These are phyloP conservation scores for Helminthosporium solani DNA, from an alignment of 2,329 filamentous ascomycete genomes.

Conservation along the genomic window DNA sequence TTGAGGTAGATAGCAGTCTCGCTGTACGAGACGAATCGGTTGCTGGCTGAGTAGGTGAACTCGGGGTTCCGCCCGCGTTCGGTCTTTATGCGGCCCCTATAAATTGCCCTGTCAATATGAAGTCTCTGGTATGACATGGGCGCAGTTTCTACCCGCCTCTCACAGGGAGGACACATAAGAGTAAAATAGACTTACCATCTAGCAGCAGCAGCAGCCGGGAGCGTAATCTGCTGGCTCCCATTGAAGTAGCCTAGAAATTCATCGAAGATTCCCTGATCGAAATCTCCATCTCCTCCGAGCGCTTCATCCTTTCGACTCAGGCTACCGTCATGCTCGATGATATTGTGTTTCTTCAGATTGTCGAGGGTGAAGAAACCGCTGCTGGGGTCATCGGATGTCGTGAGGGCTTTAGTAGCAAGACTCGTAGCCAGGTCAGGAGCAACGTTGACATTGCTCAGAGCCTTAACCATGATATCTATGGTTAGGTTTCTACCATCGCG, in stretches of 20 bases:
- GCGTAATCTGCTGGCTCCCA: conserved; percentile 1
- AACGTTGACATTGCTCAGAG: conserved; percentile 33
- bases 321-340: conserved; percentile 41
- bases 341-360: conserved; percentile 35
- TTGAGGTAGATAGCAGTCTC: conserved; percentile 22
- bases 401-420: conserved; percentile 21
- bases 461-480: conserved; percentile 24
- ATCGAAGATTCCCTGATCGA: conserved; percentile 24
- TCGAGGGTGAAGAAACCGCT: conserved; percentile 29
- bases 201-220: conserved; percentile 8
- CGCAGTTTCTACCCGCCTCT: not conserved
- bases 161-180: not conserved
- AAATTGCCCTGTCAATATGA: not conserved
- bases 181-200: conserved; percentile 12
- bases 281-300: conserved; percentile 21
- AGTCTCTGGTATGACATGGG: not conserved
- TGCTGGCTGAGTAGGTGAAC: conserved; percentile 15
- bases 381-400: conserved; percentile 11
- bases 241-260: conserved; percentile 18
- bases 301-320: conserved; percentile 28
- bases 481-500: conserved; percentile 36
- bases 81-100: conserved; percentile 17
- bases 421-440: conserved; percentile 27
- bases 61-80: conserved; percentile 14
- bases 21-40: conserved; percentile 19